These are phyloP conservation scores for Pichia exigua DNA, from an alignment of 805 yeast genomes.

Conservation along the genomic window DNA sequence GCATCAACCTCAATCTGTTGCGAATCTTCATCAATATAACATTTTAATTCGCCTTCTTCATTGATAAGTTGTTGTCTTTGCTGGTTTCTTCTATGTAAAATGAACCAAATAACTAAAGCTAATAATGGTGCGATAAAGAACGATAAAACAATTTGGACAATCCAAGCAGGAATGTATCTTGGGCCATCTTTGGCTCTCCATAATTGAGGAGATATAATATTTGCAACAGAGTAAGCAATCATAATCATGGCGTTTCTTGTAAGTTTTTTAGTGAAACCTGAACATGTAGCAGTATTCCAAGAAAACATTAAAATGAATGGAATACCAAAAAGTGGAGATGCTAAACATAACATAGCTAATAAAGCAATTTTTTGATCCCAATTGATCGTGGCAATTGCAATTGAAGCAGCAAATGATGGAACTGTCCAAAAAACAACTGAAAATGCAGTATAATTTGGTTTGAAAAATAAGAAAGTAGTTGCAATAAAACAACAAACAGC, in stretches of 20 bases:
- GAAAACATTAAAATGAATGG: conserved; percentile 22
- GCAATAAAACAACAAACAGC: conserved; percentile 33
- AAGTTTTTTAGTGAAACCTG: conserved; percentile 45
- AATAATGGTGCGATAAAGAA: conserved; percentile 39
- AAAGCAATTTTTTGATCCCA: conserved; percentile 38
- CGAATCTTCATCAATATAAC: conserved; percentile 23
- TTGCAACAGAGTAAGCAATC: conserved; percentile 41
- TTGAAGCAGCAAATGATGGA: conserved; percentile 28
- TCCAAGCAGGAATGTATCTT: conserved; percentile 42
- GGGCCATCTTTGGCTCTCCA: conserved; percentile 46
- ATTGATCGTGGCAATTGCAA: conserved; percentile 30
- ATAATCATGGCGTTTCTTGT: conserved; percentile 41
- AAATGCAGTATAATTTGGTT: conserved; percentile 31
- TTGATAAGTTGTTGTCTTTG: conserved; percentile 13
- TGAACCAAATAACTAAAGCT: conserved; percentile 35
- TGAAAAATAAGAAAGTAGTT: conserved; percentile 27
- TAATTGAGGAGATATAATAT: conserved; percentile 49
- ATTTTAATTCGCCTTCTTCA: conserved; percentile 15
- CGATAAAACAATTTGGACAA: conserved; percentile 47
- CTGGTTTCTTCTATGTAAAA: conserved; percentile 38
- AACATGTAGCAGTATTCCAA: conserved; percentile 26
- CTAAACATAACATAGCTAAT: conserved; percentile 41
- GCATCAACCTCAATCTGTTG: conserved; percentile 27
- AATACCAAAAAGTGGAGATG: conserved; percentile 32
- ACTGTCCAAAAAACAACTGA: conserved; percentile 15